Evolutionary conservation across 208 protist genomes (phyloP).

Genomic region (Novymonas esmeraldas): DNA sequence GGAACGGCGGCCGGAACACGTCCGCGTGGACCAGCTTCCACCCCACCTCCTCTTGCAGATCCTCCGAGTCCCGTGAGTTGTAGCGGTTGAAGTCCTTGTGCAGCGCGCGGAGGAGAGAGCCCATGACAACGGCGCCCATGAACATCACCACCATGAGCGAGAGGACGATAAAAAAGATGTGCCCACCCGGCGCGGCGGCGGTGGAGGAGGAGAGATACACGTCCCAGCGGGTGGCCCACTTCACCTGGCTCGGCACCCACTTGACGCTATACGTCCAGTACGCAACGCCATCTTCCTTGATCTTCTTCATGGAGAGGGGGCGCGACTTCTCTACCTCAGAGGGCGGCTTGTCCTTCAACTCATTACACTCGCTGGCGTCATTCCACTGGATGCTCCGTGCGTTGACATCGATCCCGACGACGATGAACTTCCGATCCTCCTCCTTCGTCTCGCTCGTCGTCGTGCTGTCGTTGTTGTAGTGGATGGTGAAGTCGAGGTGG

Average conservation of each 20-base stretch:
- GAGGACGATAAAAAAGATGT: slow-evolving; percentile 97
- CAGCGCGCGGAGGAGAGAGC: slow-evolving; percentile 96
- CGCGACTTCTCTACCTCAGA: neutral
- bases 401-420: slow-evolving; percentile 68
- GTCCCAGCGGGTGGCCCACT: slow-evolving; percentile 98
- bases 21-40: slow-evolving; percentile 99
- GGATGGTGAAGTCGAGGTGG: slow-evolving; percentile 76
- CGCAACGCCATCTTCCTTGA: slow-evolving; percentile 20
- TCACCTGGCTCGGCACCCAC: slow-evolving; percentile 67
- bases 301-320: slow-evolving; percentile 34
- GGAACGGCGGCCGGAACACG: slow-evolving; percentile 94
- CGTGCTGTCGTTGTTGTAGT: slow-evolving; percentile 56
- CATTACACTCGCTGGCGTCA: slow-evolving; percentile 18
- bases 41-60: slow-evolving; percentile 83
- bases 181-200: slow-evolving; percentile 67
- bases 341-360: neutral
- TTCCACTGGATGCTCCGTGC: slow-evolving; percentile 50
- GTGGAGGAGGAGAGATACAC: slow-evolving; percentile 91
- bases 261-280: slow-evolving; percentile 90
- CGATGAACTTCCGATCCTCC: slow-evolving; percentile 46
- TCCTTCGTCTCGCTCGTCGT: neutral
- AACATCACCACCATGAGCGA: slow-evolving; percentile 95
- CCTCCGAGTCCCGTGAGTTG: slow-evolving; percentile 66
- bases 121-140: slow-evolving; percentile 88
- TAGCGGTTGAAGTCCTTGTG: slow-evolving; percentile 96